Base-by-base conservation (phyloP, 2,329 filamentous ascomycete species). In the Pezicula radicicola region DNA sequence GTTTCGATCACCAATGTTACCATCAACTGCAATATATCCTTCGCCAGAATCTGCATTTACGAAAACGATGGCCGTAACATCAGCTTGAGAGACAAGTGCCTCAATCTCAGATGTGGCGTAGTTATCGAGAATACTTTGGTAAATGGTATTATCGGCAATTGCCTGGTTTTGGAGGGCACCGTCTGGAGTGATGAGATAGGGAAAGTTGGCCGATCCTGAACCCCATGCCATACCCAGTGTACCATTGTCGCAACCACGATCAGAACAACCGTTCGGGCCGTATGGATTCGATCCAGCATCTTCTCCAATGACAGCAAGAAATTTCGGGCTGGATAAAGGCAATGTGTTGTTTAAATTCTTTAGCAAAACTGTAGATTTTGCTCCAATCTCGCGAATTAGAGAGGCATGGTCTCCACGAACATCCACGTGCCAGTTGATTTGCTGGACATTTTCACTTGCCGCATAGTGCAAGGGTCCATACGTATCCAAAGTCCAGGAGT, bases 31-130 rank as follows among this genome's bases (percentile, higher is more conserved):
- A 64, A 97, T 91, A 72, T 83, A 97, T 6, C 90, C 91, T 71
- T 97, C 94, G 49, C 93, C 93, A 3, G 87, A 82, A 66, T 92
- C 80, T 13, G 91, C 85, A 60, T 96, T 96, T 64, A 89, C 92
- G 62, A 97, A 97, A 10, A 97, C 91, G 40, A 99, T 80, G 57
- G 92, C 76, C 1, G 85, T 84, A 13, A 83, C 84, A 52, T 84
- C 74, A n/a, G 80, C 76, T 60, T 88, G 79, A 8, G 73, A 72
- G 12, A 88, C 72, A 2, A 95, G 69, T 0, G 68, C 74, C 59
- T 83, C 70, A 44, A 85, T 85, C 65, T 89, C 66, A 71, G 69
- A 95, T 0, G 88, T 87, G 1, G 87, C 73, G 61, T 83, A 80
- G 70, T 85, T 86, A 69, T 84, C 77, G 1, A 88, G 72, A 55